These are phyloP conservation scores for Hippophae rhamnoides DNA, from an alignment of 306 rosid species.

Conservation along the genomic window DNA sequence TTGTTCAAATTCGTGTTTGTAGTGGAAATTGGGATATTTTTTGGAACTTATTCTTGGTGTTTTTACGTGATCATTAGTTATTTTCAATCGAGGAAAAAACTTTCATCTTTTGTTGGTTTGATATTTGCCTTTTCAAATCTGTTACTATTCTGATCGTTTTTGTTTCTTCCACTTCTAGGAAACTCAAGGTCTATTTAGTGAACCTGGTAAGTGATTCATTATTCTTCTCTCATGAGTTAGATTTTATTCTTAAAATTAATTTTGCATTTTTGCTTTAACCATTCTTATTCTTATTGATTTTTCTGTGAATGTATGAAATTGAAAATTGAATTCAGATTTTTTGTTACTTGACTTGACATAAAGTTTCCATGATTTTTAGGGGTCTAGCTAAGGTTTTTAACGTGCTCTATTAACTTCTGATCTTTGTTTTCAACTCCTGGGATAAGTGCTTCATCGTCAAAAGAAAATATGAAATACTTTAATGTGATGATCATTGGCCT, in stretches of 20 bases:
- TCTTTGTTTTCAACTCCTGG: conserved; percentile 72
- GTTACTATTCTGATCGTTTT: too few species aligned
- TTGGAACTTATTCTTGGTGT: too few species aligned
- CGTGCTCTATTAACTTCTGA: conserved; percentile 17
- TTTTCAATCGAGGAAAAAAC: too few species aligned
- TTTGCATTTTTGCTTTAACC: background rate
- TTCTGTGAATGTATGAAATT: background rate
- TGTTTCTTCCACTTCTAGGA: too few species aligned
- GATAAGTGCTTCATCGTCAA: conserved; percentile 93
- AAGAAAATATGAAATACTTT: conserved; percentile 92
- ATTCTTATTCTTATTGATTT: conserved; percentile 1
- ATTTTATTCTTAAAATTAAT: conserved; percentile 11
- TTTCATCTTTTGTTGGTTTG: too few species aligned
- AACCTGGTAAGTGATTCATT: too few species aligned
- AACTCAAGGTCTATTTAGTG: too few species aligned
- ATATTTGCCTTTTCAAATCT: too few species aligned
- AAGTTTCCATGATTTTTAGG: background rate
- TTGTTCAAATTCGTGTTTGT: too few species aligned
- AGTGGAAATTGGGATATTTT: too few species aligned
- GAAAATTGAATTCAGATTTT: background rate
- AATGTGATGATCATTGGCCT: conserved; percentile 99
- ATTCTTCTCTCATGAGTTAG: too few species aligned
- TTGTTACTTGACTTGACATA: background rate
- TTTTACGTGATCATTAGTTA: too few species aligned
- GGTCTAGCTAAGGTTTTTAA: conserved; percentile 6